A percentile compares a stretch with the other conserved stretches of the same genome.
Conservation (phyloP, 2,329 filamentous ascomycete species). For the Pestalotiopsis sp. region DNA sequence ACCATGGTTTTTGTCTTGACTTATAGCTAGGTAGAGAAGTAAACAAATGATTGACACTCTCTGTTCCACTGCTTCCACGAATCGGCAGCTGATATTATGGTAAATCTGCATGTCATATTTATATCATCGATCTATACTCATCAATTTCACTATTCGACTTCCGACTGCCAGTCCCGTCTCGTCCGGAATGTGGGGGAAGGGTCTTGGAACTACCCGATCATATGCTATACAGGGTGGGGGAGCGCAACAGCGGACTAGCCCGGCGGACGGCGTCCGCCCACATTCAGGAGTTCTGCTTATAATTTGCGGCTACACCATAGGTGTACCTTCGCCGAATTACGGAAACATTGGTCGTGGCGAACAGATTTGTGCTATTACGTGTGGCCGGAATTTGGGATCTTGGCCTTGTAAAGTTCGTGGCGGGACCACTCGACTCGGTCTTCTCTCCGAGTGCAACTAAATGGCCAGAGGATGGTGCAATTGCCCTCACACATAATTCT, state of each 20-base stretch:
- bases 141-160: not conserved
- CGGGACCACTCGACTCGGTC: not conserved
- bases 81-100: not conserved
- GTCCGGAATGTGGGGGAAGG: not conserved
- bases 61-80: not conserved
- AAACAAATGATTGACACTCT: not conserved
- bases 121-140: not conserved
- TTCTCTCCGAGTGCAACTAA: not conserved
- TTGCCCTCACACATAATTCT: not conserved
- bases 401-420: not conserved
- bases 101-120: not conserved
- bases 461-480: not conserved
- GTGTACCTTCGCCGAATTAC: not conserved
- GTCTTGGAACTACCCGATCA: not conserved
- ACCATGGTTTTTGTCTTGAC: slow-evolving; percentile 16
- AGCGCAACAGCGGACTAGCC: not conserved
- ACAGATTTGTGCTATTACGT: not conserved
- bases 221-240: not conserved
- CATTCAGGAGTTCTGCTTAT: not conserved
- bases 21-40: not conserved
- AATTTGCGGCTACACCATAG: not conserved
- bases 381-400: too few species aligned
- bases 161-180: not conserved
- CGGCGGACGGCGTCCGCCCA: not conserved
- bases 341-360: not conserved